phyloP scores from a whole-genome alignment of 2,329 filamentous ascomycete species.

The Pseudomassariella vexata region DNA sequence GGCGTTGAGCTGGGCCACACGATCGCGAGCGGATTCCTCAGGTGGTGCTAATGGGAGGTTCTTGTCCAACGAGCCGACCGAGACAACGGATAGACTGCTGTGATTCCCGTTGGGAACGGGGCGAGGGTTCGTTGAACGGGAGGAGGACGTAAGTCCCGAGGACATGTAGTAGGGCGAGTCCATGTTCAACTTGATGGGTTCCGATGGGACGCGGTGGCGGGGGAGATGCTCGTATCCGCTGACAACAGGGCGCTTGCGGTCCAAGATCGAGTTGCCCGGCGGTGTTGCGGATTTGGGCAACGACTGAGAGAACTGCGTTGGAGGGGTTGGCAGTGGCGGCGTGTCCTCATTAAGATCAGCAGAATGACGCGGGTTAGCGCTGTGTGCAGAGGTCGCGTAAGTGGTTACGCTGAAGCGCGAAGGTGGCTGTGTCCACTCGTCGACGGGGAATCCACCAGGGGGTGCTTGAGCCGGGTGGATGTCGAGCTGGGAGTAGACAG shows the following conservation, averaged over 20 bases:
- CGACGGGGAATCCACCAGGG: conserved; percentile 11
- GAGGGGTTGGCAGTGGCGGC: conserved; percentile 30
- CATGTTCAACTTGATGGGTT: conserved; percentile 23
- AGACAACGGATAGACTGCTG: conserved; percentile 13
- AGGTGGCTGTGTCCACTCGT: conserved; percentile 43
- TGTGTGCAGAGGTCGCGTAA: conserved; percentile 46
- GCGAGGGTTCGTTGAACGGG: conserved; percentile 6
- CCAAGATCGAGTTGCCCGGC: conserved; percentile 28
- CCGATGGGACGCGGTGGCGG: conserved; percentile 10
- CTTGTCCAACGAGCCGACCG: conserved; percentile 38
- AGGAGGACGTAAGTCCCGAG: conserved; percentile 6
- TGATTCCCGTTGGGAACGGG: conserved; percentile 11
- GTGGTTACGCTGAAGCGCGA: conserved; percentile 63
- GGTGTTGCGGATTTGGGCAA: conserved; percentile 7
- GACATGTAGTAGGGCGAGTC: conserved; percentile 21
- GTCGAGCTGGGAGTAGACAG: conserved; percentile 27
- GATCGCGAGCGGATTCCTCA: conserved; percentile 51
- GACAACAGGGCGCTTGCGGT: conserved; percentile 29
- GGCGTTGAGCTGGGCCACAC: conserved; percentile 61
- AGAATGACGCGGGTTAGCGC: conserved; percentile 32
- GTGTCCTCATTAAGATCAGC: conserved; percentile 28
- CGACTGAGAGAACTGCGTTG: conserved; percentile 23
- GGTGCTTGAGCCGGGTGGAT: conserved; percentile 15
- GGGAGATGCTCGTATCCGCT: conserved; percentile 18
- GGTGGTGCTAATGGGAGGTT: conserved; percentile 56